A percentile compares a stretch with the other conserved stretches of the same genome.
Evolutionary conservation across 2,329 filamentous ascomycete genomes (phyloP).

Genomic region (Stagonosporopsis chrysanthemi): DNA sequence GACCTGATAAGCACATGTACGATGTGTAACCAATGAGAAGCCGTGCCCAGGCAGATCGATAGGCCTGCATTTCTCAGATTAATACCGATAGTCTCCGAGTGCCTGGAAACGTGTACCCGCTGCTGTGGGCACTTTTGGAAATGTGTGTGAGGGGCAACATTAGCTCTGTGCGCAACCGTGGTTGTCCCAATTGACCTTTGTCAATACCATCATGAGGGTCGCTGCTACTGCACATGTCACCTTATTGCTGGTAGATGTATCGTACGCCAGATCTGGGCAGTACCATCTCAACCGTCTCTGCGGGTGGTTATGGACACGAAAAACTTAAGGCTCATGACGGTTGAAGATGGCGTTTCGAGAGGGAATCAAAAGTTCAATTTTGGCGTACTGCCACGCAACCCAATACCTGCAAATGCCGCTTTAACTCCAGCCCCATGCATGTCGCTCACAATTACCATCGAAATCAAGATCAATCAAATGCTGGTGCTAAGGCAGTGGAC

Average conservation of each 20-base stretch:
- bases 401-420: constrained; percentile 18
- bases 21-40: background rate
- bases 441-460: constrained; percentile 16
- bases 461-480: background rate
- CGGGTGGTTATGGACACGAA: too few species aligned
- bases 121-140: background rate
- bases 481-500: background rate
- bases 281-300: background rate
- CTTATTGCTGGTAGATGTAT: background rate
- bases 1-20: constrained; percentile 11
- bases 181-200: background rate
- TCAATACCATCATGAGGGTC: too few species aligned
- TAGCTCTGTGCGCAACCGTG: background rate
- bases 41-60: constrained; percentile 11
- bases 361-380: constrained; percentile 9
- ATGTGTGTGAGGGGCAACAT: background rate
- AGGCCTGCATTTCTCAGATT: background rate
- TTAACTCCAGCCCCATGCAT: constrained; percentile 15
- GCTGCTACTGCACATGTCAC: too few species aligned
- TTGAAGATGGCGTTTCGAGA: background rate
- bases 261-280: too few species aligned
- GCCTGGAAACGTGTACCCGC: background rate
- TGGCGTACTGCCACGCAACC: constrained; percentile 2
- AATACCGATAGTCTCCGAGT: background rate
- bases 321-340: too few species aligned